phyloP scores from a whole-genome alignment of 2,329 filamentous ascomycete species.

The Clonostachys chloroleuca region DNA sequence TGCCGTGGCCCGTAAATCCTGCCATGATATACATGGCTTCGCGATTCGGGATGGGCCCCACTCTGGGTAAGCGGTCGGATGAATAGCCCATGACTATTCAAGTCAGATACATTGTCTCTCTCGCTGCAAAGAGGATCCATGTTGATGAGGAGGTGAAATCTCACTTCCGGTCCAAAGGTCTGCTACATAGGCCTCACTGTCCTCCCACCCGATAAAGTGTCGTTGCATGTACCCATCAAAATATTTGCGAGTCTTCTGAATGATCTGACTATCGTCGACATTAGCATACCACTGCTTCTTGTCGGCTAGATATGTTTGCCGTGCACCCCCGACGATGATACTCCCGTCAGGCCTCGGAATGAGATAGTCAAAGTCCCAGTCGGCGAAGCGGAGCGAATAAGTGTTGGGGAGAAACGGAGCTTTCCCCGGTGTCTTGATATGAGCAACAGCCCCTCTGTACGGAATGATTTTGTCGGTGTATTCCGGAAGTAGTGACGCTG shows the following conservation, averaged over 20 bases:
- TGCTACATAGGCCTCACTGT: slow-evolving; percentile 26
- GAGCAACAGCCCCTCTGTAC: too few species aligned
- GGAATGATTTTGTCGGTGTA: too few species aligned
- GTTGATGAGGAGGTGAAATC: slow-evolving; percentile 1
- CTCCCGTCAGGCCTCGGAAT: slow-evolving; percentile 32
- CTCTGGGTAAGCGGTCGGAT: slow-evolving; percentile 30
- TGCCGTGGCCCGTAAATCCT: slow-evolving; percentile 47
- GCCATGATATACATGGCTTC: slow-evolving; percentile 33
- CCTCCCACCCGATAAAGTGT: slow-evolving; percentile 38
- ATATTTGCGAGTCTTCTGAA: slow-evolving; percentile 29
- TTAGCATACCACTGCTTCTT: slow-evolving; percentile 33
- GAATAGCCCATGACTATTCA: slow-evolving; percentile 30
- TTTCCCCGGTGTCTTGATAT: too few species aligned
- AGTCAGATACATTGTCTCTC: too few species aligned
- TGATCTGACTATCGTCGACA: slow-evolving; percentile 31
- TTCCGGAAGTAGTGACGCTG: too few species aligned
- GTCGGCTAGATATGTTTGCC: slow-evolving; percentile 20
- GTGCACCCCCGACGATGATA: slow-evolving; percentile 37
- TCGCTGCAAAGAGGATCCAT: too few species aligned
- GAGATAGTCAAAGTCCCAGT: slow-evolving; percentile 23
- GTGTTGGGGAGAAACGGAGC: slow-evolving; percentile 8
- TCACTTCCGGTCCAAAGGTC: slow-evolving; percentile 36
- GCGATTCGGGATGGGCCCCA: slow-evolving; percentile 24
- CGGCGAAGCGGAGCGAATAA: slow-evolving; percentile 11
- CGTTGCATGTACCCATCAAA: slow-evolving; percentile 41